Conservation (phyloP, 2,329 filamentous ascomycete species). For the Malbranchea zuffiana region DNA sequence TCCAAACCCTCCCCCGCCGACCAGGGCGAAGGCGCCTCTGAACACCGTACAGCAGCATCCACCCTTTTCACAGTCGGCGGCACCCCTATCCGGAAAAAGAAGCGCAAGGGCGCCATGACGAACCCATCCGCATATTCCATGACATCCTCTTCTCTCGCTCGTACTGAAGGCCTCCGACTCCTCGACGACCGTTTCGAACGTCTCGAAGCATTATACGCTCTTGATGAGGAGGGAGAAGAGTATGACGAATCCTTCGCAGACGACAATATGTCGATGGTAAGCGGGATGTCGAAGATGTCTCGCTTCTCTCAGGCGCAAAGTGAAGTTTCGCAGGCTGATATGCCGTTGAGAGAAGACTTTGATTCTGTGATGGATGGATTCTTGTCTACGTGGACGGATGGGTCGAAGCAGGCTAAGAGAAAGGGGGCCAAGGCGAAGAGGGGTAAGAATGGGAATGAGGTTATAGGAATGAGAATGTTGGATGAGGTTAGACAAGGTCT, state of each 20-base stretch:
- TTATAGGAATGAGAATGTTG: conserved; percentile 74
- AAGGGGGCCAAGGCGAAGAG: conserved; percentile 43
- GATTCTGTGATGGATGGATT: conserved; percentile 90
- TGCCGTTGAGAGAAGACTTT: conserved; percentile 65
- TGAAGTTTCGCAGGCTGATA: conserved; percentile 30
- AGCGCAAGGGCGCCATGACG: conserved; percentile 87
- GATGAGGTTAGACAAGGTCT: conserved; percentile 77
- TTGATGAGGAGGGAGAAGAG: conserved; percentile 45
- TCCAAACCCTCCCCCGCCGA: conserved; percentile 30
- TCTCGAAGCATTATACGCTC: conserved; percentile 70
- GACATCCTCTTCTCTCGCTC: conserved; percentile 75
- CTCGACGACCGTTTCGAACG: conserved; percentile 87
- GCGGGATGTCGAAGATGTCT: conserved; percentile 33
- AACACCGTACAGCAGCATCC: conserved; percentile 33
- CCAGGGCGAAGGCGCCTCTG: conserved; percentile 30
- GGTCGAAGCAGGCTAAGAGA: conserved; percentile 33
- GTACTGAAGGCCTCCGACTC: conserved; percentile 75
- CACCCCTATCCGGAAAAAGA: conserved; percentile 59
- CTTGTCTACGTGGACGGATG: conserved; percentile 50
- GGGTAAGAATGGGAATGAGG: conserved; percentile 69
- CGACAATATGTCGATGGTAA: conserved; percentile 38
- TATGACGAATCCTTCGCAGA: conserved; percentile 31
- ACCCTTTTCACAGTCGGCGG: conserved; percentile 53
- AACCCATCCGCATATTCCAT: conserved; percentile 81
- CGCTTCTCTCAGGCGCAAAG: conserved; percentile 54